Conservation (phyloP, 2,329 filamentous ascomycete species). For the Sclerotiophoma versabilis region DNA sequence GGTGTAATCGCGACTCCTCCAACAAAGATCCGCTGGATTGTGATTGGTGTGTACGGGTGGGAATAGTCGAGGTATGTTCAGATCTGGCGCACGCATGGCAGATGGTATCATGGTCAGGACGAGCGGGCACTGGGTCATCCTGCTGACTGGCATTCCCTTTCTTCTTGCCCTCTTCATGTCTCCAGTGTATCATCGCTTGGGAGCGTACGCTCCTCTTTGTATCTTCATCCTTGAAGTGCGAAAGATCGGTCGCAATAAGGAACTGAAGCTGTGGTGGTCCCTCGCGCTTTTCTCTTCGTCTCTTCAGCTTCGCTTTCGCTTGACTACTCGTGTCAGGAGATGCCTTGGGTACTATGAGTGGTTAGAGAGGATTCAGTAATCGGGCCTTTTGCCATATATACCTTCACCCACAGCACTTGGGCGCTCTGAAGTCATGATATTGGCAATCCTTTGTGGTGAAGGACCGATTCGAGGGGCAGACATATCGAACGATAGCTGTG, state of each 20-base stretch:
- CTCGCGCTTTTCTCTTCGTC: conserved; percentile 31
- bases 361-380: conserved; percentile 4
- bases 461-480: background rate
- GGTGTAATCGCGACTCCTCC: background rate
- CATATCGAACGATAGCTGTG: background rate
- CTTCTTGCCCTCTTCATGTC: conserved; percentile 26
- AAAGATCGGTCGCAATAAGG: conserved; percentile 37
- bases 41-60: background rate
- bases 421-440: conserved; percentile 10
- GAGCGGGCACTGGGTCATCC: background rate
- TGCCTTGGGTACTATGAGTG: background rate
- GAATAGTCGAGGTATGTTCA: background rate
- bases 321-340: background rate
- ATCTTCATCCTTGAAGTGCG: conserved; percentile 39
- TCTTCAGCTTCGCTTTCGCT: conserved; percentile 16
- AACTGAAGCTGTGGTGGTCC: conserved; percentile 42
- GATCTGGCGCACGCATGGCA: background rate
- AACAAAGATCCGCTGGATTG: too few species aligned
- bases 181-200: conserved; percentile 43
- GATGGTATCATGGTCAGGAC: background rate
- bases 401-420: conserved; percentile 3
- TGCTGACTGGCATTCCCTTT: conserved; percentile 11
- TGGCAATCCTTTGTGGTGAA: background rate
- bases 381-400: conserved; percentile 5
- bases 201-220: conserved; percentile 42